Percentiles rank a stretch among this genome's conserved stretches.
phyloP scores from a whole-genome alignment of 768 basidiomycete species.

The Phanerodontia chrysosporium region DNA sequence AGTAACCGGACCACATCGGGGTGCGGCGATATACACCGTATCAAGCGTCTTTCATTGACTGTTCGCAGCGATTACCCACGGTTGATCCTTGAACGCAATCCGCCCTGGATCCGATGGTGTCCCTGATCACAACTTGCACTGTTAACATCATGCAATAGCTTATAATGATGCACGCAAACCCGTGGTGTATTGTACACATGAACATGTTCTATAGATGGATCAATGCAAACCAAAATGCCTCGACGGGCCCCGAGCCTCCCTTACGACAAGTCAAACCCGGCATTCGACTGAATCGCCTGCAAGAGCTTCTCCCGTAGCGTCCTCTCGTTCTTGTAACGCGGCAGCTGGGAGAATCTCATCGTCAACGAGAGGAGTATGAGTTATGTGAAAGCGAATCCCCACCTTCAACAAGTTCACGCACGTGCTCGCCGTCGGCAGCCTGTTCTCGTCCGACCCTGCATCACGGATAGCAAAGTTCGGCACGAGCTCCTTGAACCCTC shows the following conservation, averaged over 20 bases:
- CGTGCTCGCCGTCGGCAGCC: slow-evolving; percentile 76
- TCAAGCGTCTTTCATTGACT: no score
- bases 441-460: slow-evolving; percentile 64
- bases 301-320: slow-evolving; percentile 72
- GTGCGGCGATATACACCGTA: no score
- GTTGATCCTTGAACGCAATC: no score
- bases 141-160: no score
- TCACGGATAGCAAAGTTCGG: slow-evolving; percentile 90
- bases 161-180: no score
- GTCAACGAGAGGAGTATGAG: background rate
- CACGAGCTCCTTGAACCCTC: slow-evolving; percentile 81
- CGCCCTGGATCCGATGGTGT: no score
- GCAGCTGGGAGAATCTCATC: slow-evolving; percentile 44
- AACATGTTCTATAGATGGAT: background rate
- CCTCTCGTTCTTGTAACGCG: slow-evolving; percentile 59
- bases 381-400: slow-evolving; percentile 8
- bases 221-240: background rate
- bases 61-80: no score
- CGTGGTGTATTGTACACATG: background rate
- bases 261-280: slow-evolving; percentile 90
- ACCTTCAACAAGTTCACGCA: slow-evolving; percentile 94
- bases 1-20: no score
- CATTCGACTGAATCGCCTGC: slow-evolving; percentile 81
- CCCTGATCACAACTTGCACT: no score
- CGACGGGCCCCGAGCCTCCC: background rate